Conservation (phyloP, 192 early-diverging fungal species). For the Umbelopsis isabellina region DNA sequence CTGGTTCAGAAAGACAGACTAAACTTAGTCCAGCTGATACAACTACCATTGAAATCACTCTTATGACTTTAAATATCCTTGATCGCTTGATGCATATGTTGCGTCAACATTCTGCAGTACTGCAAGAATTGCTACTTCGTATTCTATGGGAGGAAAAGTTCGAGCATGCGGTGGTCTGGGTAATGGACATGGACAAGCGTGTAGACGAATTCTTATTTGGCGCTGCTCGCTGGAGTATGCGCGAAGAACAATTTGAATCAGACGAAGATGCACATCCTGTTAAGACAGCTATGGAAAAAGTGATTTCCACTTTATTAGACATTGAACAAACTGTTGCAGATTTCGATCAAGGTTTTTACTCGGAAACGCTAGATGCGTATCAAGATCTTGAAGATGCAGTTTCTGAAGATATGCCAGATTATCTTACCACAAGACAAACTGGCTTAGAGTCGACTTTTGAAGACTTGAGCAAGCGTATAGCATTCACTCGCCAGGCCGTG, state of each 20-base stretch:
- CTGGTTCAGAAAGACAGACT: constrained; percentile 29
- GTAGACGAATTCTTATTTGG: constrained; percentile 30
- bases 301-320: constrained; percentile 28
- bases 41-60: constrained; percentile 50
- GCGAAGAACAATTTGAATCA: constrained; percentile 11
- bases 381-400: constrained; percentile 47
- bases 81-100: constrained; percentile 43
- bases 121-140: constrained; percentile 38
- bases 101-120: constrained; percentile 29
- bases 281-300: constrained; percentile 5
- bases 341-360: constrained; percentile 40
- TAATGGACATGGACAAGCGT: constrained; percentile 19
- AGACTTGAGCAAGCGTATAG: constrained; percentile 30
- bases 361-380: constrained; percentile 36
- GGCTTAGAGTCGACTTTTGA: constrained; percentile 43
- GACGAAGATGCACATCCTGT: constrained; percentile 2
- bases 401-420: constrained; percentile 34
- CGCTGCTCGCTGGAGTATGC: constrained; percentile 23
- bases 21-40: constrained; percentile 50
- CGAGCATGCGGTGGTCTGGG: constrained; percentile 30
- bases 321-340: constrained; percentile 27
- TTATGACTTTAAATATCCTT: constrained; percentile 42
- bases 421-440: constrained; percentile 39
- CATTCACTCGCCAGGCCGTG: constrained; percentile 43
- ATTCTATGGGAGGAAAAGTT: constrained; percentile 45